These are phyloP conservation scores for Iris pallida DNA, from an alignment of 116 monocot species.

Conservation along the genomic window DNA sequence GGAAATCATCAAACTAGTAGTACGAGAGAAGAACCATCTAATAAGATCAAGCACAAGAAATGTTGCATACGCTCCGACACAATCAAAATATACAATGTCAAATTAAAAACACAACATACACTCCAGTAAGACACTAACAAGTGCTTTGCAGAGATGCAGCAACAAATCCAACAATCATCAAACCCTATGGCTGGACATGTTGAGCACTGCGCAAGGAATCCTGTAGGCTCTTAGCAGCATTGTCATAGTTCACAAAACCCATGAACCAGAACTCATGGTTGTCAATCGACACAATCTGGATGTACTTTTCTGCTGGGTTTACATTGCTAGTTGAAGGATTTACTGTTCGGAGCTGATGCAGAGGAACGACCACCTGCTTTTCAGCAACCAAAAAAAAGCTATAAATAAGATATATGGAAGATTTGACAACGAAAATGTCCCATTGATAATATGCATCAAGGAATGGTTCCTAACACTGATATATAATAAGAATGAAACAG, in stretches of 20 bases:
- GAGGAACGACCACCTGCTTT: constrained; percentile 59
- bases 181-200: constrained; percentile 10
- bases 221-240: constrained; percentile 53
- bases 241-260: constrained; percentile 69
- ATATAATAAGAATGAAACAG: too few relatives aligned
- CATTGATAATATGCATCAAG: too few relatives aligned
- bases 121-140: not conserved
- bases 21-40: too few relatives aligned
- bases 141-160: not conserved
- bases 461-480: too few relatives aligned
- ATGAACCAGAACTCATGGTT: constrained; percentile 85
- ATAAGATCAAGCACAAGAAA: too few relatives aligned
- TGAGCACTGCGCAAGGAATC: constrained; percentile 21
- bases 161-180: not conserved
- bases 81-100: too few relatives aligned
- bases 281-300: constrained; percentile 63
- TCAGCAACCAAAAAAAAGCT: not conserved
- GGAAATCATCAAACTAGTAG: not conserved
- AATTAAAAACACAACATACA: too few relatives aligned
- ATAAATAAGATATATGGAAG: not conserved
- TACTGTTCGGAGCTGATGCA: constrained; percentile 52
- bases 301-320: constrained; percentile 62
- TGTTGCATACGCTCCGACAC: too few relatives aligned
- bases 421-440: not conserved
- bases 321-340: constrained; percentile 52